phyloP scores from a whole-genome alignment of 352 stramenopile species.

The Globisporangium megalacanthum region DNA sequence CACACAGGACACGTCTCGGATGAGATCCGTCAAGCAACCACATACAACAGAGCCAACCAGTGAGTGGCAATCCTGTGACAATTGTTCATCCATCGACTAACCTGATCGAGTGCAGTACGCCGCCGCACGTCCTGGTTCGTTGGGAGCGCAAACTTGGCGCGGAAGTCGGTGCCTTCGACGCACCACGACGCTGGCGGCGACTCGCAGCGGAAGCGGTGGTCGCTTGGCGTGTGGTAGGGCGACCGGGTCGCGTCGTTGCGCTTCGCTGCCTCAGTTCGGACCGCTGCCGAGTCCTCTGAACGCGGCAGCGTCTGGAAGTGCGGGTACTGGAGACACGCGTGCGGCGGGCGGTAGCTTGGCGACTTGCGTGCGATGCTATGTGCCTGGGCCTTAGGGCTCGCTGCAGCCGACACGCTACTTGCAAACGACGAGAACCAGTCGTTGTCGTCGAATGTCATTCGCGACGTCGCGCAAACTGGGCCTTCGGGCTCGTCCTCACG shows the following conservation, averaged over 20 bases:
- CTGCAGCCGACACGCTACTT: background rate
- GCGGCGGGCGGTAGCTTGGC: conserved; percentile 17
- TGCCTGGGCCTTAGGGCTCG: background rate
- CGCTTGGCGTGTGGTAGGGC: conserved; percentile 39
- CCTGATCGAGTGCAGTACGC: conserved; percentile 46
- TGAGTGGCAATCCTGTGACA: background rate
- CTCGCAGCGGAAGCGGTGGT: conserved; percentile 35
- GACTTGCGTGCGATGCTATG: conserved; percentile 6
- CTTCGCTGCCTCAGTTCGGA: conserved; percentile 35
- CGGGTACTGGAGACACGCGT: conserved; percentile 17
- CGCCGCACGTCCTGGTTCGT: conserved; percentile 62
- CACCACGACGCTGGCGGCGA: conserved; percentile 20
- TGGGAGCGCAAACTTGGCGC: conserved; percentile 56
- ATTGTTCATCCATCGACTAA: conserved; percentile 4
- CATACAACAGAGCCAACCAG: background rate
- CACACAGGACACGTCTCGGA: background rate
- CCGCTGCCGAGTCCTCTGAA: conserved; percentile 16
- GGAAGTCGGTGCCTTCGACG: conserved; percentile 37
- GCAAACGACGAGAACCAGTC: conserved; percentile 9
- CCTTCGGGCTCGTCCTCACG: conserved; percentile 2
- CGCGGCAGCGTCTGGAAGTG: conserved; percentile 26
- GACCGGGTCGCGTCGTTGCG: conserved; percentile 39
- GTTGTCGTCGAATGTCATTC: conserved; percentile 6
- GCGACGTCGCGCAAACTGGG: conserved; percentile 5
- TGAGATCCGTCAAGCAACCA: no score